Base-by-base conservation (phyloP, 768 basidiomycete genomes). In the Russula foetens region DNA sequence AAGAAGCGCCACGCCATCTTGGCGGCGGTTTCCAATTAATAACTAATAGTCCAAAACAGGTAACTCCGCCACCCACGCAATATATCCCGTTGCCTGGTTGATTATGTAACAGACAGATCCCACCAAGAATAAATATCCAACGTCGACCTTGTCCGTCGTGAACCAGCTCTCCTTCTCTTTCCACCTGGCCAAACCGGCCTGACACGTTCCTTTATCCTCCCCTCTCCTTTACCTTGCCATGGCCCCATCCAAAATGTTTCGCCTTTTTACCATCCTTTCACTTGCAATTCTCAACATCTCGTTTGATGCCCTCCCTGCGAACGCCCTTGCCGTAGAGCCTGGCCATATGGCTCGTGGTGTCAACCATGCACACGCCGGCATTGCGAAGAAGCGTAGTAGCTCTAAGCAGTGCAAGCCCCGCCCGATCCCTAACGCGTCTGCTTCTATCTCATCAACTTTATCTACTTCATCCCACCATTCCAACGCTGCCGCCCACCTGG, bases 321-420 rank as follows among this genome's bases (percentile, higher is more conserved):
- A 75, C 64, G 88, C 87, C 7, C 75, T 90, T 52, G 77, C 76
- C 6, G 66, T 80, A 5, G 69, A 69, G 48, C 21, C 68, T 69
- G 58, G 70, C 55, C 66, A 76, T 67, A 68, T 76, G 39, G 79
- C 73, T 49, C 81, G 85, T 64, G 75, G 79, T 63, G 58, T 74
- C 53, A 67, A 72, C 54, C 77, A 73, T 65, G 74, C 59, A 28
- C 81, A 84, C 59, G 76, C 73, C 62, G 71, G 71, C 26, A 61
- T 81, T 35, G 80, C 77, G 6, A 81, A 77, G 73, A 81, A 79
- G 73, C 76, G 80, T 59, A 47, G 60, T 23, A 44, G 51, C 8
- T 69, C 74, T 63, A 71, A 78, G 69, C 81, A 81, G 53, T 90
- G 88, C 82, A 83, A 80, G 70, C 74, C 79, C 26, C 77, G 80